A percentile compares a stretch with the other conserved stretches of the same genome.
Conservation (phyloP, 257 asterid genomes). For the Solanum gandarillasii region DNA sequence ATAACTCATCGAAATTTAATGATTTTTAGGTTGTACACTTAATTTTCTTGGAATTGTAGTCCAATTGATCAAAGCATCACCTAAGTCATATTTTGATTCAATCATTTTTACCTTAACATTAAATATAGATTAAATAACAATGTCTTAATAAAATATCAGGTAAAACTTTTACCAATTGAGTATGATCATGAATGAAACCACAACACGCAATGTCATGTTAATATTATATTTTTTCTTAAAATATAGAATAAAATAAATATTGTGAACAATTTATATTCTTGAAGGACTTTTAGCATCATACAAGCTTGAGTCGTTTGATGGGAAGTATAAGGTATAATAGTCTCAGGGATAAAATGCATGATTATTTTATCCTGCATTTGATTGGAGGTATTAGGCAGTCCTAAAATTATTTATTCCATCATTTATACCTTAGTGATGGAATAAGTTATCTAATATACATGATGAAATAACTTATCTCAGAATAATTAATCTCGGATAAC, state of each 20-base stretch:
- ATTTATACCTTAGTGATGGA: too few species aligned
- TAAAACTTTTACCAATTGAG: neutral
- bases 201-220: neutral
- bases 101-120: neutral
- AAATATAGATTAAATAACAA: neutral
- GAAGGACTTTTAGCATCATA: neutral
- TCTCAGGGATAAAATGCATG: too few species aligned
- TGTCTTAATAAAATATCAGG: neutral
- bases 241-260: neutral
- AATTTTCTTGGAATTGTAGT: neutral
- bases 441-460: too few species aligned
- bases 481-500: too few species aligned
- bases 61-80: neutral
- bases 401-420: too few species aligned
- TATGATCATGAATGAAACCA: neutral
- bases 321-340: too few species aligned
- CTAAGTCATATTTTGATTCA: neutral
- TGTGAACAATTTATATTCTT: neutral
- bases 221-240: neutral
- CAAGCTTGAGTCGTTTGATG: neutral
- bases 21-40: neutral
- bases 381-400: too few species aligned
- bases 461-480: too few species aligned
- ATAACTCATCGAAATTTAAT: neutral
- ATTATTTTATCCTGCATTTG: too few species aligned